Evolutionary conservation across 768 basidiomycete species (phyloP).

Genomic region (Boletus vinaceobasis): DNA sequence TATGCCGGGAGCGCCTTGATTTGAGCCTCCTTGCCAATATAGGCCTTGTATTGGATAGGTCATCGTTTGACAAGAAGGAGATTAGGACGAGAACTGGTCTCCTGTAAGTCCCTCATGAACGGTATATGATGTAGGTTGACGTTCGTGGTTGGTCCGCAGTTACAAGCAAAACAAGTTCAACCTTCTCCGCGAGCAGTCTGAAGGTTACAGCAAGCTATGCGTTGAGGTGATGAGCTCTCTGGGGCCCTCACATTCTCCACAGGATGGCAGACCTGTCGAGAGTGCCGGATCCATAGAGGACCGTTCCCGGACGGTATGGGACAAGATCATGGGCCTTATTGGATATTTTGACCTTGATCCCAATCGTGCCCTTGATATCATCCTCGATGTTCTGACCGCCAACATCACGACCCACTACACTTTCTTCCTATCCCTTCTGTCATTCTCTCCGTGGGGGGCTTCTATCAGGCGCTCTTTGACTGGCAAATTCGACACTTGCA

Average conservation of each 20-base stretch:
- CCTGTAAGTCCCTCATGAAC: conserved; percentile 52
- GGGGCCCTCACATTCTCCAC: conserved; percentile 68
- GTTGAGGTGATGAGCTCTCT: conserved; percentile 77
- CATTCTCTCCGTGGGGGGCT: conserved; percentile 84
- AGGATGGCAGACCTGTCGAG: conserved; percentile 66
- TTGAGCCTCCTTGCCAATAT: conserved; percentile 56
- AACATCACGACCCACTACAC: conserved; percentile 79
- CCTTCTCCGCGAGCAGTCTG: conserved; percentile 92
- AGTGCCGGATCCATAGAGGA: conserved; percentile 53
- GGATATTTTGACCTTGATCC: conserved; percentile 98
- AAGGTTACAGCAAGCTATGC: conserved; percentile 92
- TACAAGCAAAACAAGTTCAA: conserved; percentile 99
- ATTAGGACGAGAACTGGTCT: conserved; percentile 75
- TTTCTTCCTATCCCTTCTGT: conserved; percentile 86
- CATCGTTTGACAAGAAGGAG: conserved; percentile 70
- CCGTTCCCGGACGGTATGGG: conserved; percentile 71
- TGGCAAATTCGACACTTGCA: conserved; percentile 29
- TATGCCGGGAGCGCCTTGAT: conserved; percentile 77
- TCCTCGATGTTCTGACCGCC: conserved; percentile 85
- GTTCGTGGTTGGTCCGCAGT: conserved; percentile 38
- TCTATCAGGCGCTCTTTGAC: conserved; percentile 36
- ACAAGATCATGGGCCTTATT: conserved; percentile 82
- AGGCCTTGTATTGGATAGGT: conserved; percentile 68
- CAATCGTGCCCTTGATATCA: conserved; percentile 87
- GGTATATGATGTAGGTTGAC: background rate